A percentile compares a stretch with the other conserved stretches of the same genome.
Conservation (phyloP, 148 eudicot genomes). For the Spergularia marina region DNA sequence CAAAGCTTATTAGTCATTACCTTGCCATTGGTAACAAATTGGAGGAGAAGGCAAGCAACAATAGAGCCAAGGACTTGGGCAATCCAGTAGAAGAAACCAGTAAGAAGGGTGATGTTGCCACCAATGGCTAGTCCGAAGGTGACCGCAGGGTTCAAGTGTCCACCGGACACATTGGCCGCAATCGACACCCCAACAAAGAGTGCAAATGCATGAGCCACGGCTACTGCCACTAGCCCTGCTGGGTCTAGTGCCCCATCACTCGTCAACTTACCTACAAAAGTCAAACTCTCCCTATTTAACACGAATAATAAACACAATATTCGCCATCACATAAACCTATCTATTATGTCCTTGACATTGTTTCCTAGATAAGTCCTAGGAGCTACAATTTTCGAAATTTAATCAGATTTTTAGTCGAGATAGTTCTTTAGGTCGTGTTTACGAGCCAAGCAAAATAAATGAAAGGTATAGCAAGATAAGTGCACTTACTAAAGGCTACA, state of each 20-base stretch:
- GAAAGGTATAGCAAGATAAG: background rate
- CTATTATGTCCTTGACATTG: no score
- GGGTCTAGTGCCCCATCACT: conserved; percentile 66
- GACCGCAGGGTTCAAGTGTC: conserved; percentile 87
- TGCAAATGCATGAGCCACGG: conserved; percentile 79
- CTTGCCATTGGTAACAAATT: conserved; percentile 61
- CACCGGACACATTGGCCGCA: conserved; percentile 84
- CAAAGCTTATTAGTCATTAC: conserved; percentile 31
- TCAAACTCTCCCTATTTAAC: background rate
- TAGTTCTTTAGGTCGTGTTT: no score
- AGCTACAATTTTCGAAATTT: no score
- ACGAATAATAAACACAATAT: no score
- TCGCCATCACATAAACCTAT: no score
- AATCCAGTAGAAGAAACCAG: conserved; percentile 56
- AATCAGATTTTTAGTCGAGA: no score
- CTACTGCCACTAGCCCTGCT: conserved; percentile 73
- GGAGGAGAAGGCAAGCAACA: conserved; percentile 56
- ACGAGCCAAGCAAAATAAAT: no score
- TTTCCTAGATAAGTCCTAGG: no score
- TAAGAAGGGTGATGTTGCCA: conserved; percentile 72
- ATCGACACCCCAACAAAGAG: conserved; percentile 77
- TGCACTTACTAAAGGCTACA: conserved; percentile 55
- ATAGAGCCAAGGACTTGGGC: conserved; percentile 40
- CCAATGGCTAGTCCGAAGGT: conserved; percentile 84
- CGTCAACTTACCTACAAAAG: conserved; percentile 53